Evolutionary conservation across 371 early-diverging fungal species (phyloP), one percentile per base, ranked within the genome.

Genomic region (Gilbertella persicaria): DNA sequence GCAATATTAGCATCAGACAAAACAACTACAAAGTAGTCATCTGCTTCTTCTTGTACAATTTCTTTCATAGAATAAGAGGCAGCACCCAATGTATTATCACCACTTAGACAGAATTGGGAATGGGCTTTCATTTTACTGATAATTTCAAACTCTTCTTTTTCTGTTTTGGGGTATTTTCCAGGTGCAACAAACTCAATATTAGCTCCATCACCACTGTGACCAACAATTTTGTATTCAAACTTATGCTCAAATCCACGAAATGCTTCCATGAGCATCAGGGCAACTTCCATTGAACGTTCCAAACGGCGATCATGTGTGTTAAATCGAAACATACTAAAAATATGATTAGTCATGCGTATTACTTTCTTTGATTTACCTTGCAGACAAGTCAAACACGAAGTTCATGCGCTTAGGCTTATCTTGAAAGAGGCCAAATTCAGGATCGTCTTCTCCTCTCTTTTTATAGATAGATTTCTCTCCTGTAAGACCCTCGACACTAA

Each of bases 1-100:
- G 79, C 66, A 58, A 93, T 79, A 60, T 93, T 93, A n/a, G 93
- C 93, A 70, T 93, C 93, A 14, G 90, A 90, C 26, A 93, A 66
- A 9, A 93, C 73, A 17, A 89, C 79, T 3, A 88, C 91, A 71
- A 90, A 86, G 58, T 89, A 87, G 48, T 89, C 91, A 58, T 92
- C 93, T 0, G 76, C 88, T 47, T 90, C 91, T 29, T 91, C 87
- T 50, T 86, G 75, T 8, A 78, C 78, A 45, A 90, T 79, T 36
- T 88, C 84, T 39, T 86, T 83, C 51, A 93, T 76, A 3, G 89
- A 88, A 55, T 79, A 75, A 30, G 83, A 71, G 1, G 84, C 82
- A 14, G 91, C 91, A 33, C 80, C 75, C 12, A 93, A 64, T 0
- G 91, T 93, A 56, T 86, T 90, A 52, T 93, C 93, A 36, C 90